Percentiles rank a stretch among this genome's conserved stretches.
These are phyloP conservation scores for Solanum appendiculatum DNA, from an alignment of 257 asterid genomes.

Conservation along the genomic window DNA sequence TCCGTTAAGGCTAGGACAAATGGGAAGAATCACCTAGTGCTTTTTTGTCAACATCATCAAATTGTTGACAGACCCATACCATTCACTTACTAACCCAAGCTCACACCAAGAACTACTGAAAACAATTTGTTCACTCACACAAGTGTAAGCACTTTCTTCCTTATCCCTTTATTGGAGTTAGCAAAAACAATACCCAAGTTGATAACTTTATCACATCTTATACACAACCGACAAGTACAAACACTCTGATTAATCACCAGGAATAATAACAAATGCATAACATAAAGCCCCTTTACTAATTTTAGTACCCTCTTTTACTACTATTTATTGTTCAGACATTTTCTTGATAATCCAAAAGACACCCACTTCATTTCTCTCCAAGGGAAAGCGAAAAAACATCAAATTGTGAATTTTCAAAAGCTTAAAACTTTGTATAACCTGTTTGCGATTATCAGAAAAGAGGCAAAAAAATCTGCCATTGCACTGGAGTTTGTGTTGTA, in stretches of 20 bases:
- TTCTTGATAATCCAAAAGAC: neutral
- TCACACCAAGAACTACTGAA: neutral
- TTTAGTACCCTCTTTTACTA: neutral
- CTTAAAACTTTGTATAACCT: slow-evolving; percentile 28
- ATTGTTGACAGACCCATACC: neutral
- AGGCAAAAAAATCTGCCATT: slow-evolving; percentile 54
- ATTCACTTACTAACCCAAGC: neutral
- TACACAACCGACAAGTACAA: neutral
- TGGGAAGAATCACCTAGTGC: neutral
- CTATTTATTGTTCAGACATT: neutral
- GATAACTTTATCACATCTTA: neutral
- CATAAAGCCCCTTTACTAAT: neutral
- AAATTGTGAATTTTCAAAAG: neutral
- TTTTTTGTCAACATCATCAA: neutral
- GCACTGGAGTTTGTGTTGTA: slow-evolving; percentile 32
- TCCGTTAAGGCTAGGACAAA: neutral
- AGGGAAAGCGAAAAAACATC: neutral
- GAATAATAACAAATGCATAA: neutral
- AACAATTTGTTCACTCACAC: neutral
- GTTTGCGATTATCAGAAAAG: slow-evolving; percentile 60
- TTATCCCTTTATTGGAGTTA: neutral
- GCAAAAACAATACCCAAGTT: neutral
- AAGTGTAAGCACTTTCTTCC: neutral
- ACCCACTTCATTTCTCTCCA: neutral
- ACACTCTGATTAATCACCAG: neutral